These are phyloP conservation scores for Veloboletus limbatus DNA, from an alignment of 1,284 basidiomycete species.

Conservation along the genomic window DNA sequence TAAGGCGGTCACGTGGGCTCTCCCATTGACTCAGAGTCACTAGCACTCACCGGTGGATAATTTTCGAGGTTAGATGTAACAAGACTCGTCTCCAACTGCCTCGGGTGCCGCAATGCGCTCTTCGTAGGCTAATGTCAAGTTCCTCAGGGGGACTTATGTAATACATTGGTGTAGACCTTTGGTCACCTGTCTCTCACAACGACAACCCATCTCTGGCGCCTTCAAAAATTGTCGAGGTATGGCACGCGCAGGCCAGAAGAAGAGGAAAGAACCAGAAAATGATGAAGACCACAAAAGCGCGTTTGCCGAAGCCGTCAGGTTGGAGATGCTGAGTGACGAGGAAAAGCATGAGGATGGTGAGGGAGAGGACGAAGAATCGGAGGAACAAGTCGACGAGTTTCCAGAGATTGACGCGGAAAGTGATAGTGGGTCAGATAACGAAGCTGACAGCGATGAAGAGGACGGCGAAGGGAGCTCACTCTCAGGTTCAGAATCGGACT, in stretches of 20 bases:
- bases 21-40: no score
- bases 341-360: slow-evolving; percentile 49
- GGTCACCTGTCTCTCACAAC: not conserved
- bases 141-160: slow-evolving; percentile 19
- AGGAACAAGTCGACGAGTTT: slow-evolving; percentile 46
- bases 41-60: no score
- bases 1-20: no score
- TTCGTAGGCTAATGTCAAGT: no score
- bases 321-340: slow-evolving; percentile 74
- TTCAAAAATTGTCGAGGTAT: slow-evolving; percentile 37
- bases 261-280: slow-evolving; percentile 50
- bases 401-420: slow-evolving; percentile 24
- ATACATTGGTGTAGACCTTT: slow-evolving; percentile 11
- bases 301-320: slow-evolving; percentile 41
- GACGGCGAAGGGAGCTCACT: slow-evolving; percentile 31
- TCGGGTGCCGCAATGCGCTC: no score
- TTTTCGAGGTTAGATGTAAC: no score
- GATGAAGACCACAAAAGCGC: slow-evolving; percentile 33
- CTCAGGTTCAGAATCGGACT: slow-evolving; percentile 27
- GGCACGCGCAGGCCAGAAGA: slow-evolving; percentile 32
- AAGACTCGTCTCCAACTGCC: no score
- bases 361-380: slow-evolving; percentile 39
- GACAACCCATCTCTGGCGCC: not conserved
- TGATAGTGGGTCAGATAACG: slow-evolving; percentile 46
- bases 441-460: slow-evolving; percentile 36